Evolutionary conservation across 192 early-diverging fungal species (phyloP).

Genomic region (Chytriomyces hyalinus): DNA sequence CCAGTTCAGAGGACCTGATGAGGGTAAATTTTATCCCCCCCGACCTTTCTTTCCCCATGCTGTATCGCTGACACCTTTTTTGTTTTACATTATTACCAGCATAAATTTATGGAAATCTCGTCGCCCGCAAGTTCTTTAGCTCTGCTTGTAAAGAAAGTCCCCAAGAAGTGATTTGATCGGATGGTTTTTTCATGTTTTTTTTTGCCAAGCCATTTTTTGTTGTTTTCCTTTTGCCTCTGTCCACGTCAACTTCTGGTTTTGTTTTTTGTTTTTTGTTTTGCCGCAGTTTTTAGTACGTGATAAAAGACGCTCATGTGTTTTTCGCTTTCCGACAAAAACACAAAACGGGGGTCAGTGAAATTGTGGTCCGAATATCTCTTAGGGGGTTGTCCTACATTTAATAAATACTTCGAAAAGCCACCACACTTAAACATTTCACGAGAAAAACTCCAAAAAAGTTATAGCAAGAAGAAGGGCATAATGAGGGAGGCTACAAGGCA

Average conservation of each 20-base stretch:
- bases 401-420: not conserved
- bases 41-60: not conserved
- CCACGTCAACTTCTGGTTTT: not conserved
- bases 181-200: slow-evolving; percentile 2
- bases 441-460: not conserved
- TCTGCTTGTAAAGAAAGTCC: slow-evolving; percentile 72
- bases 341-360: not conserved
- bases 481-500: not conserved
- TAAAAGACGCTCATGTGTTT: too few species aligned
- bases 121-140: slow-evolving; percentile 78
- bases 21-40: slow-evolving; percentile 44
- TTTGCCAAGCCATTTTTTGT: not conserved
- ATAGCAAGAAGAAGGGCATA: not conserved
- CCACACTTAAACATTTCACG: not conserved
- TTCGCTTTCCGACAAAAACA: not conserved
- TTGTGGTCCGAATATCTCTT: too few species aligned
- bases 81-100: slow-evolving; percentile 46
- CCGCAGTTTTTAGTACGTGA: too few species aligned
- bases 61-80: slow-evolving; percentile 10
- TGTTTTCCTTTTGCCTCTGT: not conserved
- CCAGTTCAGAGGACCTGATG: slow-evolving; percentile 79
- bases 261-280: not conserved
- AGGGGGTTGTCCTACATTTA: not conserved
- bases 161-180: slow-evolving; percentile 37
- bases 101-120: slow-evolving; percentile 85